These are phyloP conservation scores for Sungouiozyma ichnusensis DNA, from an alignment of 805 yeast species.

Conservation along the genomic window DNA sequence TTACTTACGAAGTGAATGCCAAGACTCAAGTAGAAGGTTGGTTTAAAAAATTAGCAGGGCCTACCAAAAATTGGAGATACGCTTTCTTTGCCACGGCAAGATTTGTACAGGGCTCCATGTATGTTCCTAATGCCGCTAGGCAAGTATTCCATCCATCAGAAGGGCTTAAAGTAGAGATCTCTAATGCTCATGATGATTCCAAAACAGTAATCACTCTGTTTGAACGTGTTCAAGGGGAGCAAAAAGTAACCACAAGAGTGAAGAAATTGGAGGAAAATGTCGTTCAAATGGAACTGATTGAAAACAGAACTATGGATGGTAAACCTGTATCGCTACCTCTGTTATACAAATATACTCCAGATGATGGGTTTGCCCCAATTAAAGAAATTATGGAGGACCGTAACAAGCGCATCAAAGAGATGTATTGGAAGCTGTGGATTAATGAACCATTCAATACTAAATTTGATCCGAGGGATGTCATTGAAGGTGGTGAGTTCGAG, in stretches of 20 bases:
- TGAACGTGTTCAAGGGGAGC: constrained; percentile 65
- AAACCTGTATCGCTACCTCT: constrained; percentile 66
- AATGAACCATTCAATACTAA: constrained; percentile 50
- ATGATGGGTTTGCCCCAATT: constrained; percentile 93
- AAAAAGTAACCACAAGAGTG: constrained; percentile 56
- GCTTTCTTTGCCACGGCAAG: constrained; percentile 74
- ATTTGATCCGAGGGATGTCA: constrained; percentile 62
- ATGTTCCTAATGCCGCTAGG: constrained; percentile 67
- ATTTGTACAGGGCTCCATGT: constrained; percentile 77
- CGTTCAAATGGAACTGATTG: constrained; percentile 69
- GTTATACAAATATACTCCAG: constrained; percentile 67
- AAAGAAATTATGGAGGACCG: constrained; percentile 82
- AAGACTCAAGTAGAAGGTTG: constrained; percentile 40
- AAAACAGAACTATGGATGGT: constrained; percentile 75
- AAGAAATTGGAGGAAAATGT: constrained; percentile 38
- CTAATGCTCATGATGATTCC: constrained; percentile 37
- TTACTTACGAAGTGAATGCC: constrained; percentile 31
- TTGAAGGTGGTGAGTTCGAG: constrained; percentile 54
- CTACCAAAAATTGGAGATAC: constrained; percentile 73
- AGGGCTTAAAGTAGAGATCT: constrained; percentile 52
- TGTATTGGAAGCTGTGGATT: constrained; percentile 98
- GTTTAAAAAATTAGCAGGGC: constrained; percentile 77
- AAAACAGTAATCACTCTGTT: constrained; percentile 53
- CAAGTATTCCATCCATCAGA: constrained; percentile 69
- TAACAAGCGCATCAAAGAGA: constrained; percentile 84